Evolutionary conservation across 495 filamentous ascomycete species (phyloP).

Genomic region (Filosporella fistucella): DNA sequence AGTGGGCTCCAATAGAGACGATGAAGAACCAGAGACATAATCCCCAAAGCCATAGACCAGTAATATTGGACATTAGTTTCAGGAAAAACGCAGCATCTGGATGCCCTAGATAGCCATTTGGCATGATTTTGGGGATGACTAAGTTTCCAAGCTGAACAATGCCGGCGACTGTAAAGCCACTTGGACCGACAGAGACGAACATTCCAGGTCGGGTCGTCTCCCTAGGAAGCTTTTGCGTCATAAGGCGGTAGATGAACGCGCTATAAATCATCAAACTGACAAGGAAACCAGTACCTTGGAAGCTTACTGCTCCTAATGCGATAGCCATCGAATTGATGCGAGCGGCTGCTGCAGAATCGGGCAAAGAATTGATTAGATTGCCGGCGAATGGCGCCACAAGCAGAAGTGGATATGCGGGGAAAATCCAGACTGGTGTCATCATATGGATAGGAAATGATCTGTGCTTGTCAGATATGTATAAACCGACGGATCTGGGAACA

Average conservation of each 20-base stretch:
- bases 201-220: conserved; percentile 75
- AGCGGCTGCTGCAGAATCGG: conserved; percentile 25
- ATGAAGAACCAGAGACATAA: conserved; percentile 85
- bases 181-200: conserved; percentile 80
- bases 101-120: conserved; percentile 30
- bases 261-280: conserved; percentile 83
- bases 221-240: conserved; percentile 84
- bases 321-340: conserved; percentile 53
- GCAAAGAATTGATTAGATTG: conserved; percentile 51
- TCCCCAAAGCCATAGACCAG: conserved; percentile 79
- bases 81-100: conserved; percentile 33
- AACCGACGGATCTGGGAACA: conserved; percentile 10
- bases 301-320: conserved; percentile 64
- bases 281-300: conserved; percentile 81
- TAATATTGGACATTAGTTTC: conserved; percentile 34
- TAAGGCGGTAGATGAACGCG: conserved; percentile 81
- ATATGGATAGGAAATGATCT: conserved; percentile 73
- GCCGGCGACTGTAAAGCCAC: conserved; percentile 72
- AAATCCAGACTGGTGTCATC: conserved; percentile 93
- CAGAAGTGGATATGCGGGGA: conserved; percentile 82
- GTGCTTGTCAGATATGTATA: conserved; percentile 3
- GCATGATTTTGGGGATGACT: conserved; percentile 32
- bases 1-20: conserved; percentile 70
- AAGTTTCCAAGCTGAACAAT: conserved; percentile 44
- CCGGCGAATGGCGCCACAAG: conserved; percentile 73